Percentiles rank a stretch among this genome's conserved stretches.
Evolutionary conservation across 495 filamentous ascomycete genomes (phyloP).

Genomic region (Aspergillus nidulans): DNA sequence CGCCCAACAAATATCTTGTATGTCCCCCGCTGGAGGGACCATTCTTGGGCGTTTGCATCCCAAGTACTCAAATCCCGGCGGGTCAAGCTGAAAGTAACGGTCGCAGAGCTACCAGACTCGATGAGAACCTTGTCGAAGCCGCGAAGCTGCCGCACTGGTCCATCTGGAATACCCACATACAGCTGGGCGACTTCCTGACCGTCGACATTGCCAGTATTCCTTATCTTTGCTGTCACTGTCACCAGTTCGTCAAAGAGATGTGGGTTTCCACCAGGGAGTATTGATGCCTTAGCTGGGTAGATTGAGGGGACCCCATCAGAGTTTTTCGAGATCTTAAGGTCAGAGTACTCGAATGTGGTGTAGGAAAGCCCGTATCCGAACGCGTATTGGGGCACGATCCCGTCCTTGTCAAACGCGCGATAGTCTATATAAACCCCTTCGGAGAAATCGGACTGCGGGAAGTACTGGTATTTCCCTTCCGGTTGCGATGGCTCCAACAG

Average conservation of each 20-base stretch:
- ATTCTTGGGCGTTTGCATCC: conserved; percentile 57
- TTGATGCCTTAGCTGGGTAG: conserved; percentile 10
- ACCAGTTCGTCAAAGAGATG: conserved; percentile 56
- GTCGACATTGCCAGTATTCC: conserved; percentile 48
- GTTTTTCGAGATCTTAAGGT: conserved; percentile 6
- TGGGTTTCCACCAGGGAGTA: conserved; percentile 53
- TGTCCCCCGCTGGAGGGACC: conserved; percentile 44
- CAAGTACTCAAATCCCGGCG: conserved; percentile 65
- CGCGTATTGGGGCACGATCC: conserved; percentile 55
- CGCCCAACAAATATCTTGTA: conserved; percentile 48
- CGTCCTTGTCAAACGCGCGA: conserved; percentile 54
- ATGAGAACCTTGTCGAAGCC: conserved; percentile 61
- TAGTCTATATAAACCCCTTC: conserved; percentile 68
- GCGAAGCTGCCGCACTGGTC: conserved; percentile 55
- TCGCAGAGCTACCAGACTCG: conserved; percentile 33
- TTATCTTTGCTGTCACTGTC: conserved; percentile 43
- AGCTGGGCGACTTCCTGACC: conserved; percentile 59
- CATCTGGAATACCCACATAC: conserved; percentile 41
- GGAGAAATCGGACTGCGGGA: conserved; percentile 61
- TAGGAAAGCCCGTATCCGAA: conserved; percentile 69
- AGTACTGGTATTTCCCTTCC: conserved; percentile 12
- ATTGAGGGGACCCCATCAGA: not conserved
- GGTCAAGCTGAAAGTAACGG: conserved; percentile 53
- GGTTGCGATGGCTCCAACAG: conserved; percentile 51
- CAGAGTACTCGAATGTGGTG: conserved; percentile 56